Base-by-base conservation (phyloP, 1,139 yeast genomes). In the Torulaspora globosa region DNA sequence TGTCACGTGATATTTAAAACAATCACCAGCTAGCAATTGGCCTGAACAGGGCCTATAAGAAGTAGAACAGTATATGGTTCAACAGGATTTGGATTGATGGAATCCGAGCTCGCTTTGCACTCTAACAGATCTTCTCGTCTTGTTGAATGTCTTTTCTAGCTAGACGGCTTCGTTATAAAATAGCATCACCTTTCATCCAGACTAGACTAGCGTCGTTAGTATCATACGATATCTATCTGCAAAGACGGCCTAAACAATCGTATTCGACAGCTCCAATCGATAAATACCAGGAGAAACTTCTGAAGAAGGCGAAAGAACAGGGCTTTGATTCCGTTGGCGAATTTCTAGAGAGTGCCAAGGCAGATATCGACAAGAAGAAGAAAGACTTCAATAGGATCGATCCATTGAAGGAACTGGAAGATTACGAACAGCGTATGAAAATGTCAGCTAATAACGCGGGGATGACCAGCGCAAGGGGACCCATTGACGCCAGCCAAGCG, bases 401-500 rank as follows among this genome's bases (percentile, higher is more conserved):
- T 60, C 95, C 95, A 0, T 69, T 86, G 52, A 72, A 77, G 46
- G 84, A 82, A 54, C 67, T 85, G 9, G 83, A 81, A 55, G 79
- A 76, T 47, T 76, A 73, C 56, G 83, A 81, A 58, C 69, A 72
- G 26, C 57, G 66, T 47, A 67, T 67, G 46, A 64, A 47, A 46
- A 51, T 50, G 59, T 60, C 51, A 49, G 52, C 44, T 47, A 60
- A 60, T 51, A 65, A 60, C 39, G 60, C 64, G 21, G 49, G 51
- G 28, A 48, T 41, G 51, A 52, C 47, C 3, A 57, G 57, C 43
- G 48, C 65, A 37, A 62, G 83, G 60, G 69, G 72, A 11, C 79
- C 84, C 2, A 67, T 77, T 18, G 73, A 71, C 36, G 70, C 78
- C 33, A 67, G 68, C 9, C 57, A 70, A 0, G 77, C 80, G 2